Evolutionary conservation across 345 rosid species (phyloP).

Genomic region (Citrus medica): DNA sequence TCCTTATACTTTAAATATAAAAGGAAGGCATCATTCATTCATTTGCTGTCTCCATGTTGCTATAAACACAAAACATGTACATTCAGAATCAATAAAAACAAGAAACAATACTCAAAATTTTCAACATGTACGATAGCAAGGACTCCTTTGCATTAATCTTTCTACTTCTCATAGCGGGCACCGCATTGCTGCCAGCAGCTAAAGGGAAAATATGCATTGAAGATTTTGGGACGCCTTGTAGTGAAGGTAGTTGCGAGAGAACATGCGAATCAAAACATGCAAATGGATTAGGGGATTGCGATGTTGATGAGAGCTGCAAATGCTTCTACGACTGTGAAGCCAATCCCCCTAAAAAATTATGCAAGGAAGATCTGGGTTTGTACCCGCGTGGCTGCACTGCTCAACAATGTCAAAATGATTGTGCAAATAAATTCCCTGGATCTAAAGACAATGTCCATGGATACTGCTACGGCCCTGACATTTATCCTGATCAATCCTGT

Average conservation of each 20-base stretch:
- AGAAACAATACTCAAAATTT: too few species aligned
- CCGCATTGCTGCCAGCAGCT: neutral
- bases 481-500: neutral
- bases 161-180: too few species aligned
- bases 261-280: neutral
- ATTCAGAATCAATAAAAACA: too few species aligned
- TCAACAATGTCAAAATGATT: neutral
- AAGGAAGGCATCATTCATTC: too few species aligned
- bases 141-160: too few species aligned
- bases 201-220: neutral
- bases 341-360: too few species aligned
- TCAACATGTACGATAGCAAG: too few species aligned
- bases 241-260: neutral
- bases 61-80: too few species aligned
- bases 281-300: neutral
- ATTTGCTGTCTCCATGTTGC: too few species aligned
- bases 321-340: neutral
- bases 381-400: neutral
- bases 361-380: neutral
- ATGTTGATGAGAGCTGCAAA: neutral
- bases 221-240: neutral
- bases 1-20: too few species aligned
- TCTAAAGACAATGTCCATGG: neutral
- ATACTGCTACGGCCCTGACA: neutral
- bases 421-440: neutral